Base-by-base conservation (phyloP, 2,329 filamentous ascomycete species). In the Aureobasidium musti region DNA sequence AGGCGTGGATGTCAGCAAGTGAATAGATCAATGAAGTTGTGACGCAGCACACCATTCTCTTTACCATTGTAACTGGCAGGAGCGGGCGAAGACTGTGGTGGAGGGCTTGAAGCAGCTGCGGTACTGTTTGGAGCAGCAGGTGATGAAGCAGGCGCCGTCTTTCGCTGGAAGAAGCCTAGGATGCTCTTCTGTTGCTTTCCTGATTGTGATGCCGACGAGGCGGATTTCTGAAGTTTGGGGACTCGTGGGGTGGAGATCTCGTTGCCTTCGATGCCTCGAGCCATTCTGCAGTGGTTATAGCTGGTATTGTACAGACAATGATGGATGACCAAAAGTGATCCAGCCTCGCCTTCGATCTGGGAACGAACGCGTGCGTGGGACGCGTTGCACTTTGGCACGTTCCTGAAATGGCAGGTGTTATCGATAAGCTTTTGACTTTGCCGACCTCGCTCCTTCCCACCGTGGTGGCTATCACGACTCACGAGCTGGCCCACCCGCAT, bases 111-210 rank as follows among this genome's bases (percentile, higher is more conserved):
- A 6, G 90, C 85, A 5, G 91, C 91, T 0, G 90, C 52, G 77
- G 96, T 91, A 77, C 92, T 96, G 77, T 91, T 96, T 5, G 92
- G 89, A 26, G 76, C 75, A 41, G 76, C 73, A 68, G 75, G 77
- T 17, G 82, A 82, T 30, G 82, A 80, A 66, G 72, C 69, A 68
- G 70, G 74, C 26, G 70, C 70, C 49, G 79, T 70, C 68, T 83
- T 79, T 75, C 84, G 92, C 71, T 89, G 84, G 74, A 94, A 94
- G 83, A 95, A 95, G 50, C 90, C 89, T 41, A 92, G 81, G 68
- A 95, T 92, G 63, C 89, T 91, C 73, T 85, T 87, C 74, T 87
- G 88, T 39, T 52, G 41, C 73, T 86, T 87, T 73, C 87, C 87
- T 28, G 56, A 59, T 63, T 68, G 57, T 37, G 64, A 61, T 69